These are phyloP conservation scores for Colletotrichum destructivum DNA, from an alignment of 2,329 filamentous ascomycete genomes.

Conservation along the genomic window DNA sequence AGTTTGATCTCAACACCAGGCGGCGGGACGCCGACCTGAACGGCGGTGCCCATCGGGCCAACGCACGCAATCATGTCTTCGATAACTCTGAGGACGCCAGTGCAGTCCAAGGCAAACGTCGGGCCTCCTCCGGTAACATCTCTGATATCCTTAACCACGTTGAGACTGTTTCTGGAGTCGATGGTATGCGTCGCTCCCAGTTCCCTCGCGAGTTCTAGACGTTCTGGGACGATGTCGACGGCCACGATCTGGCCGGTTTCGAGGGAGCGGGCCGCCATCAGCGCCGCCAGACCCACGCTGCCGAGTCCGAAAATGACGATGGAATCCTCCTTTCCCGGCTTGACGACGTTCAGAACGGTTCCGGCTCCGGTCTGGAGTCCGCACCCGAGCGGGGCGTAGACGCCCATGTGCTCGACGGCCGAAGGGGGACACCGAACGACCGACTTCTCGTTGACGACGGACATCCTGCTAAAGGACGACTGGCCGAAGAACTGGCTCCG, in stretches of 20 bases:
- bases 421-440: conserved; percentile 90
- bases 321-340: conserved; percentile 89
- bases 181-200: conserved; percentile 98
- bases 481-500: conserved; percentile 97
- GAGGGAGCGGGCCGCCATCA: conserved; percentile 91
- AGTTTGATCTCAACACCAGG: conserved; percentile 28
- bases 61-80: conserved; percentile 33
- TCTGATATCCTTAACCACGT: conserved; percentile 90
- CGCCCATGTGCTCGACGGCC: conserved; percentile 88
- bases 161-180: conserved; percentile 85
- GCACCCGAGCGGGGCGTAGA: conserved; percentile 81
- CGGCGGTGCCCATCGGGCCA: conserved; percentile 17
- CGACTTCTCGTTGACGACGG: conserved; percentile 97
- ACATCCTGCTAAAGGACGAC: conserved; percentile 98
- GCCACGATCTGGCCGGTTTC: conserved; percentile 84
- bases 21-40: conserved; percentile 32
- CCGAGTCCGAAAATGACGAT: conserved; percentile 95
- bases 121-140: conserved; percentile 98
- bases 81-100: conserved; percentile 95
- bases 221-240: conserved; percentile 83
- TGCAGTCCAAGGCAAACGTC: conserved; percentile 99
- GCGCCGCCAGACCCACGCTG: conserved; percentile 92
- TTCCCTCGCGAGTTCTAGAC: conserved; percentile 92
- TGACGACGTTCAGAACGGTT: conserved; percentile 92
- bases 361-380: conserved; percentile 99